Evolutionary conservation across 371 early-diverging fungal genomes (phyloP), one percentile per base, ranked within the genome.

Genomic region (Syncephalastrum contaminatum): DNA sequence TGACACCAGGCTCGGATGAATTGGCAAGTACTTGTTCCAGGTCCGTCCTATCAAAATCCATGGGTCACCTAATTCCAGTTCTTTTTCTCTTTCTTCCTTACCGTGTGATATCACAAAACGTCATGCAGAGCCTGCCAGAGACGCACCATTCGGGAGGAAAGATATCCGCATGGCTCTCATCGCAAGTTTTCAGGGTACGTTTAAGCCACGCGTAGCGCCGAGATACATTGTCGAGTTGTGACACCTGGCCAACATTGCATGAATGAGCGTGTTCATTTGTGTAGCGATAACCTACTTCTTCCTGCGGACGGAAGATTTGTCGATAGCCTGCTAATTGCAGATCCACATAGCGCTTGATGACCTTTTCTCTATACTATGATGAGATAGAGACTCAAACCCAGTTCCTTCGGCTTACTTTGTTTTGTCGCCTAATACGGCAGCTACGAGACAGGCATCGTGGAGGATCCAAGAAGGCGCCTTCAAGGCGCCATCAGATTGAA

Each of bases 141-240:
- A 92, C 80, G 21, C 83, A 74, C 98, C 98, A 97, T 3, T 67
- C 54, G 3, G 71, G 63, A 1, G 95, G 95, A 56, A 98, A 97
- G 7, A 94, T 79, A 1, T 71, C 67, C 0, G 84, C 80, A 62
- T 96, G 94, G 30, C 89, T 90, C 10, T 96, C 96, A 59, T 94
- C 92, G 61, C 85, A 88, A 5, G 80, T 82, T 64, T 92, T 93
- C 22, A 96, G 61, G 12, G 90, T 70, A 36, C 97, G 84, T 59
- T 94, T 91, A 41, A 98, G 68, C 88, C 95, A 96, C 2, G 97
- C 90, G 70, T 92, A 97, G n/a, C 98, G 82, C 19, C 95, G 79
- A 1, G 92, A 84, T 0, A 94, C 83, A 53, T 94, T 86, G 40
- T 90, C 94, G 4, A 98, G 66, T 22, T 90, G 88, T 16, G 94